These are phyloP conservation scores for Paramyrothecium sp. DNA, from an alignment of 2,329 filamentous ascomycete genomes.

Conservation along the genomic window DNA sequence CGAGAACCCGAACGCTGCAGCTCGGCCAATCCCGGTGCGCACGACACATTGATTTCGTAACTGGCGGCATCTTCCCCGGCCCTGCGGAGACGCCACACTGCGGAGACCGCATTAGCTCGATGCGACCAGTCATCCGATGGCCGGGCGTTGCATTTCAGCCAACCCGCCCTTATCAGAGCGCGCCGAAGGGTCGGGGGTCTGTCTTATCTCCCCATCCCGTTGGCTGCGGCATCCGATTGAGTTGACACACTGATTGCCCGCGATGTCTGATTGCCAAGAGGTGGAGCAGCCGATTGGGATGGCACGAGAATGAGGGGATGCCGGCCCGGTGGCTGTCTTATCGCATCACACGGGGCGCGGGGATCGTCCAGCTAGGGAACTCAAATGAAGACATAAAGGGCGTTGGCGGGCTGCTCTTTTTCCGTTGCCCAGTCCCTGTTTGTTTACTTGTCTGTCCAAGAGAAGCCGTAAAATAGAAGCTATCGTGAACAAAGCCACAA, in stretches of 20 bases:
- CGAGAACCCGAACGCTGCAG: too few species aligned
- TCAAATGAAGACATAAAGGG: neutral
- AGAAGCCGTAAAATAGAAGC: neutral
- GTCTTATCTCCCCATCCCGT: neutral
- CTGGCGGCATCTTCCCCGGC: neutral
- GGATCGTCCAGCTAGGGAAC: neutral
- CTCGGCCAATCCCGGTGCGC: too few species aligned
- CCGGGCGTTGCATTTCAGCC: neutral
- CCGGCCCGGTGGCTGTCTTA: neutral
- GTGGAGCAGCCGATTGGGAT: neutral
- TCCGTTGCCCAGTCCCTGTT: neutral
- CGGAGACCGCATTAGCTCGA: neutral
- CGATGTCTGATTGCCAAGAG: neutral
- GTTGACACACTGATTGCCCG: neutral
- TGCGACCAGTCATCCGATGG: neutral
- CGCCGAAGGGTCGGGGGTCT: neutral
- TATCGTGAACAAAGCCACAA: neutral
- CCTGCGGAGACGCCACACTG: neutral
- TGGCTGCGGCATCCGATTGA: neutral
- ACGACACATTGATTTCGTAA: too few species aligned
- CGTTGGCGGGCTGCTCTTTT: neutral
- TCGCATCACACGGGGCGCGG: neutral
- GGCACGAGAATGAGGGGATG: neutral
- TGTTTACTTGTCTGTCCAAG: neutral
- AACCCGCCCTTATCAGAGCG: neutral